These are phyloP conservation scores for Sclerotinia trifoliorum DNA, from an alignment of 2,329 filamentous ascomycete genomes.

Conservation along the genomic window DNA sequence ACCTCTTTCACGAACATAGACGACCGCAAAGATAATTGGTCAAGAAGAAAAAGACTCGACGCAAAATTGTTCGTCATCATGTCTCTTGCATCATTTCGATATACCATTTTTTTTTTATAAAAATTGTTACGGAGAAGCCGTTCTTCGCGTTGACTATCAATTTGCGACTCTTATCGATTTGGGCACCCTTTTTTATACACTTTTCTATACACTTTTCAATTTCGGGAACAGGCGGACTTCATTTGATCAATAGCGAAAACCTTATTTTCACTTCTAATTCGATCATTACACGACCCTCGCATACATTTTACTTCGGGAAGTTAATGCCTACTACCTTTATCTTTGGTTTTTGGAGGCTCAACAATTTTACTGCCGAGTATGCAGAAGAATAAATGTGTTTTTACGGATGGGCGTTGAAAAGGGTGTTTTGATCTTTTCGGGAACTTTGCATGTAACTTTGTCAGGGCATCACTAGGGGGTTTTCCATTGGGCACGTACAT, in stretches of 20 bases:
- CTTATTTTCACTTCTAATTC: conserved; percentile 15
- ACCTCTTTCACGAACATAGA: conserved; percentile 18
- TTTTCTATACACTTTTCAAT: not conserved
- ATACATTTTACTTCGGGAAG: not conserved
- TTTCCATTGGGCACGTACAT: conserved; percentile 1
- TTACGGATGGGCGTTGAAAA: conserved; percentile 21
- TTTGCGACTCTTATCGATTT: not conserved
- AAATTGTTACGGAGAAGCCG: not conserved
- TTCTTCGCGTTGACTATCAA: not conserved
- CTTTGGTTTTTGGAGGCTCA: not conserved
- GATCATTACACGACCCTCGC: not conserved
- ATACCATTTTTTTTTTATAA: not conserved
- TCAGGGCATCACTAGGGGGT: conserved; percentile 3
- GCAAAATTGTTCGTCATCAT: not conserved
- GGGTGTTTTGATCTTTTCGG: conserved; percentile 1
- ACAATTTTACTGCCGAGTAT: not conserved
- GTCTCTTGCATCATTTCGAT: conserved; percentile 15
- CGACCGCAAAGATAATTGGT: conserved; percentile 9
- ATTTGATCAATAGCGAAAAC: not conserved
- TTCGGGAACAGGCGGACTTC: not conserved
- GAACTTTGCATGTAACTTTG: conserved; percentile 4
- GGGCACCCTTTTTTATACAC: not conserved
- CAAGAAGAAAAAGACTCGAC: not conserved
- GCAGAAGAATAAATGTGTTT: conserved; percentile 14
- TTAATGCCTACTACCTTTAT: not conserved